Conservation (phyloP, 129 eudicot species). For the Erigeron canadensis region DNA sequence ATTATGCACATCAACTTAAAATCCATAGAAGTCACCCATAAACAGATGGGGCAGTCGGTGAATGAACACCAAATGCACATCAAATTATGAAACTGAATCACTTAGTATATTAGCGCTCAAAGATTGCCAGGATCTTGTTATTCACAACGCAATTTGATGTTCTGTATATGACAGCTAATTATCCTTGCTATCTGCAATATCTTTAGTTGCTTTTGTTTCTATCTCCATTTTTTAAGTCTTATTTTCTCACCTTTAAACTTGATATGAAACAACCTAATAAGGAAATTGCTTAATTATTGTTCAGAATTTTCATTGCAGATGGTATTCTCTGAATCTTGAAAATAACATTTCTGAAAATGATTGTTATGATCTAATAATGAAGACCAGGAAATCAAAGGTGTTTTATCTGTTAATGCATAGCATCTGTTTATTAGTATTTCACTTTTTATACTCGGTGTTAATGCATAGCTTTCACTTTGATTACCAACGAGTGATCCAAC, state of each 20-base stretch:
- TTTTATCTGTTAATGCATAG: too few species aligned
- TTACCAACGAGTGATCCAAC: too few species aligned
- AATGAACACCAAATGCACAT: not conserved
- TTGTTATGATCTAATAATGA: constrained; percentile 51
- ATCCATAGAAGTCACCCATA: too few species aligned
- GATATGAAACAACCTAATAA: constrained; percentile 27
- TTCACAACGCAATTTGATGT: not conserved
- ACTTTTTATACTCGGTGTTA: too few species aligned
- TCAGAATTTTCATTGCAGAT: constrained; percentile 51
- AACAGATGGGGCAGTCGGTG: not conserved
- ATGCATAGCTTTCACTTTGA: too few species aligned
- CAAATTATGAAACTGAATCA: not conserved
- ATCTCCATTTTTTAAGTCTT: not conserved
- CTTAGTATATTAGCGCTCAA: not conserved
- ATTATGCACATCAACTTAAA: too few species aligned
- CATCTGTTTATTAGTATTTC: too few species aligned
- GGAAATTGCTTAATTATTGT: constrained; percentile 39
- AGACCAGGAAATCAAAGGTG: constrained; percentile 40
- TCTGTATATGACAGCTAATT: constrained; percentile 2
- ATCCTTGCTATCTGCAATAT: constrained; percentile 12
- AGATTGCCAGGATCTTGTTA: not conserved
- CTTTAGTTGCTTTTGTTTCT: not conserved
- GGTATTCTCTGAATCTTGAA: constrained; percentile 54
- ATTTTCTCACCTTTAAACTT: not conserved
- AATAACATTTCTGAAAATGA: constrained; percentile 44